Base-by-base conservation (phyloP, 192 early-diverging fungal species). In the Globomyces pollinis-pini region DNA sequence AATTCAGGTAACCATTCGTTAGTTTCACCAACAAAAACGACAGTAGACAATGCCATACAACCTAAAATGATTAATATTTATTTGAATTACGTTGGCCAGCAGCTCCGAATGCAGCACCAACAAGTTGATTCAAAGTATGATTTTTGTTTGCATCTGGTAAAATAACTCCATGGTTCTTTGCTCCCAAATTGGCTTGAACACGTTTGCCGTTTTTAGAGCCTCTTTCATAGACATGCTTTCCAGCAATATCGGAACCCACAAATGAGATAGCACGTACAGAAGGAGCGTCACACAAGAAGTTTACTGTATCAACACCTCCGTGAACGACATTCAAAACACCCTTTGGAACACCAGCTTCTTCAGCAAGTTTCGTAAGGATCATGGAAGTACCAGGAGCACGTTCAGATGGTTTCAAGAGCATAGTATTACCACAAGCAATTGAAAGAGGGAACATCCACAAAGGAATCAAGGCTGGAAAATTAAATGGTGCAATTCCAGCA, bases 31-130 rank as follows among this genome's bases (percentile, higher is more conserved):
- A 98, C 94, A 71, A 95, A 91, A 24, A 98, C 78, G 1, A 76
- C 84, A 15, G 91, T 93, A 34, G 90, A 91, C 5, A 98, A 83
- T 50, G 94, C 94, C 94, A 98, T 98, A 74, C 94, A 98, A n/a
- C n/a, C n/a, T n/a, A n/a, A n/a, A n/a, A n/a, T n/a, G n/a, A n/a
- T n/a, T n/a, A n/a, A n/a, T n/a, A n/a, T n/a, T n/a, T n/a, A n/a
- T n/a, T n/a, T n/a, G n/a, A n/a, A n/a, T n/a, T n/a, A 12, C 94
- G 86, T 75, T 94, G 93, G 38, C 94, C 94, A 28, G 93, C 93
- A n/a, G 93, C 93, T 52, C 94, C 94, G 65, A 97, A 97, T 21
- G 94, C 93, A 29, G 94, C 92, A 20, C 94, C 93, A 29, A 85
- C 76, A 36, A 98, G 83, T 58, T 84, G 80, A 68, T 95, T 94